Evolutionary conservation across 2,329 filamentous ascomycete genomes (phyloP).

Genomic region (Parascedosporium putredinis): DNA sequence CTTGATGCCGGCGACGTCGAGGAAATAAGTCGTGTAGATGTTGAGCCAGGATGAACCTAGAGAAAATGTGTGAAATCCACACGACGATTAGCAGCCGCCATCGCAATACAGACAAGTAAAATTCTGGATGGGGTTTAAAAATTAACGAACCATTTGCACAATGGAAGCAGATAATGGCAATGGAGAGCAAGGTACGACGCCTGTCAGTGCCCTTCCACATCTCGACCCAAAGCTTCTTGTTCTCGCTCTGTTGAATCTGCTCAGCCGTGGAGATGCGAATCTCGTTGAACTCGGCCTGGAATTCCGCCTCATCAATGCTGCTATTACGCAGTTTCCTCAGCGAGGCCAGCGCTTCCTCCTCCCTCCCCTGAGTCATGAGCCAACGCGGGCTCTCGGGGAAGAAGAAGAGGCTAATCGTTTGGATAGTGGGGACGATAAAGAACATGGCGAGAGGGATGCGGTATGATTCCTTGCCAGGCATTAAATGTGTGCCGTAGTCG

Average conservation of each 20-base stretch:
- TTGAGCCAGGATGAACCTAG: slow-evolving; percentile 21
- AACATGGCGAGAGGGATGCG: slow-evolving; percentile 19
- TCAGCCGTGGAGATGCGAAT: slow-evolving; percentile 19
- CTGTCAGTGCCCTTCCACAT: slow-evolving; percentile 21
- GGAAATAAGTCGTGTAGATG: slow-evolving; percentile 23
- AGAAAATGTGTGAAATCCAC: too few relatives aligned
- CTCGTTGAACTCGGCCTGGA: slow-evolving; percentile 21
- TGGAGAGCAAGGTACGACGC: slow-evolving; percentile 19
- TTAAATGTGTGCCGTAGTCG: slow-evolving; percentile 19
- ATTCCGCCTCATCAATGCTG: slow-evolving; percentile 17
- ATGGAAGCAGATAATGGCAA: slow-evolving; percentile 22
- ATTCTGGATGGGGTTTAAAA: background rate
- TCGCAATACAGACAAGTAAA: too few relatives aligned
- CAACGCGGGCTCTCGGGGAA: slow-evolving; percentile 28
- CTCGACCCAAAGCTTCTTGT: slow-evolving; percentile 20
- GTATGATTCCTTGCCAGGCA: slow-evolving; percentile 9
- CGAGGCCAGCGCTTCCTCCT: slow-evolving; percentile 18
- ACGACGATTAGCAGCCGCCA: too few relatives aligned
- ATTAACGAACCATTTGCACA: slow-evolving; percentile 19
- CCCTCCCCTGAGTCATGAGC: slow-evolving; percentile 25
- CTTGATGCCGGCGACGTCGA: slow-evolving; percentile 20
- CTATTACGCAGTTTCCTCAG: slow-evolving; percentile 16
- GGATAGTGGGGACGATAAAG: slow-evolving; percentile 21
- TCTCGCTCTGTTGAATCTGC: slow-evolving; percentile 16
- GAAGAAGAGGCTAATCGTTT: slow-evolving; percentile 20